Conservation (phyloP, 1,139 yeast genomes). For the Taiozyma sp. region DNA sequence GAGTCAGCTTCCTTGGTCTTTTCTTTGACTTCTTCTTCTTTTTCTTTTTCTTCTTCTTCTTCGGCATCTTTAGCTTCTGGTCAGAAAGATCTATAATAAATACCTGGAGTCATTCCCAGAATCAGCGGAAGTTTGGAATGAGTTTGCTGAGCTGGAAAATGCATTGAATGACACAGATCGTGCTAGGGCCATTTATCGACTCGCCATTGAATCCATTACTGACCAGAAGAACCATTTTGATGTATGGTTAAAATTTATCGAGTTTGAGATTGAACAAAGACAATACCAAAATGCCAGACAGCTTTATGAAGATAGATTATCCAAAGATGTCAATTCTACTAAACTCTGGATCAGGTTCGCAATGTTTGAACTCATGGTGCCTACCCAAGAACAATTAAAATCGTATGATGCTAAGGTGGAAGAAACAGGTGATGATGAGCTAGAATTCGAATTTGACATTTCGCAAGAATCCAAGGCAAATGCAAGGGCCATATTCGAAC, state of each 20-base stretch:
- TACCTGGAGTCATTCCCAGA: slow-evolving; percentile 53
- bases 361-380: slow-evolving; percentile 65
- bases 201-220: slow-evolving; percentile 38
- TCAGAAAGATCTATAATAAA: slow-evolving; percentile 64
- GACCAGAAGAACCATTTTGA: slow-evolving; percentile 18
- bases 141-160: slow-evolving; percentile 66
- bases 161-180: slow-evolving; percentile 68
- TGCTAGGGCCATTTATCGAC: slow-evolving; percentile 53
- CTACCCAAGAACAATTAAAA: slow-evolving; percentile 47
- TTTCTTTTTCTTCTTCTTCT: slow-evolving; percentile 1
- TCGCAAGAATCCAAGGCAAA: slow-evolving; percentile 46
- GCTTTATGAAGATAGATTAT: slow-evolving; percentile 43
- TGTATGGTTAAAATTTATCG: slow-evolving; percentile 49
- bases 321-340: slow-evolving; percentile 31
- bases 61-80: slow-evolving; percentile 23
- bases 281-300: slow-evolving; percentile 54
- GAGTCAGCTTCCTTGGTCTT: slow-evolving; percentile 23
- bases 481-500: slow-evolving; percentile 52
- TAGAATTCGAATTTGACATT: slow-evolving; percentile 45
- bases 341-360: slow-evolving; percentile 67
- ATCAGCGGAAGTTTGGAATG: slow-evolving; percentile 42
- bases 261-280: slow-evolving; percentile 54
- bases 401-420: slow-evolving; percentile 29
- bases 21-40: slow-evolving; percentile 1
- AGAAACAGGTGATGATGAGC: slow-evolving; percentile 38